phyloP scores from a whole-genome alignment of 139 green algal genomes.

The Axilococcus clingmanii region DNA sequence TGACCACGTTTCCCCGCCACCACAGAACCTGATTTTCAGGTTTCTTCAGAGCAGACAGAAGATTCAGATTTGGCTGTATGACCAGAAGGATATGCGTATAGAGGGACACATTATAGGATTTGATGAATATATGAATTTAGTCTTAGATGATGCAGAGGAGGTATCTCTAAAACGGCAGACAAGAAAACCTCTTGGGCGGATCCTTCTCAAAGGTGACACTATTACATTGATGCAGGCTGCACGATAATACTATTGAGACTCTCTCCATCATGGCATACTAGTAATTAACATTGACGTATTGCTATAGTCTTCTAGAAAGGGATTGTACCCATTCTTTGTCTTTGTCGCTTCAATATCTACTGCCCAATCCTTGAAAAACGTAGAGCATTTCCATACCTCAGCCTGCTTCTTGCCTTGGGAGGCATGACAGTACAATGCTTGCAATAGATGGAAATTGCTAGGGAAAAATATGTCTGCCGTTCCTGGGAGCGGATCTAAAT shows the following conservation, averaged over 20 bases:
- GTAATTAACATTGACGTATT: slow-evolving; percentile 63
- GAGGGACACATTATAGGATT: slow-evolving; percentile 79
- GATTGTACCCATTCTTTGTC: slow-evolving; percentile 62
- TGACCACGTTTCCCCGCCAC: background rate
- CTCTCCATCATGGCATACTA: background rate
- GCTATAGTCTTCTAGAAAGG: slow-evolving; percentile 73
- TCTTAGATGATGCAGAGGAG: slow-evolving; percentile 97
- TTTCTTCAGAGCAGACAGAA: slow-evolving; percentile 92
- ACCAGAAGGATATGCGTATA: slow-evolving; percentile 85
- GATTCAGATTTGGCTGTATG: slow-evolving; percentile 96
- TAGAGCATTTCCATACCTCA: background rate
- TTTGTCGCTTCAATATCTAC: slow-evolving; percentile 40
- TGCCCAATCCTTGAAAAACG: slow-evolving; percentile 14
- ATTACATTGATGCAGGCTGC: slow-evolving; percentile 88
- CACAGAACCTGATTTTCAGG: slow-evolving; percentile 94
- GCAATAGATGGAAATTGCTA: slow-evolving; percentile 67
- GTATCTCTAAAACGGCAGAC: slow-evolving; percentile 90
- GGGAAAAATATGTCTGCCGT: slow-evolving; percentile 86
- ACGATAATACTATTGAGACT: background rate
- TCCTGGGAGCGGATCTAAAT: slow-evolving; percentile 35
- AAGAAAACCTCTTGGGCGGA: slow-evolving; percentile 81
- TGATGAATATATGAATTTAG: slow-evolving; percentile 99
- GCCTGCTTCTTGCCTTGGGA: background rate
- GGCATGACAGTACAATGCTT: slow-evolving; percentile 33
- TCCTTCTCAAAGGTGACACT: slow-evolving; percentile 96